Evolutionary conservation across 1,139 yeast species (phyloP), one percentile per base, ranked within the genome.

Genomic region (Zygoascus hellenicus): DNA sequence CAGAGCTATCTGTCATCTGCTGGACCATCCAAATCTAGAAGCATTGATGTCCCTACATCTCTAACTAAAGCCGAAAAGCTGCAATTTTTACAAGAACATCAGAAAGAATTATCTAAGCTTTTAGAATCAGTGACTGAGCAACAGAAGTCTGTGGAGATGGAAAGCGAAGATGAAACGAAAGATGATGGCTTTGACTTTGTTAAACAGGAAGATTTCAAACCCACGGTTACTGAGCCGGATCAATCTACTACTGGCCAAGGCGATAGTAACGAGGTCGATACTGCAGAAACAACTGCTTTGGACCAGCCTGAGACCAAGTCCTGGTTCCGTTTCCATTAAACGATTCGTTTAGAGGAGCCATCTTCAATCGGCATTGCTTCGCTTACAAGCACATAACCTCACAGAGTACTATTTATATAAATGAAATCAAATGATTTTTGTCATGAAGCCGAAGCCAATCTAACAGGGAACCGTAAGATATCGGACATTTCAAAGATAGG

Each of bases 111-210:
- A 38, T 29, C 48, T 46, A 47, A 50, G 7, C 46, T 55, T 42
- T 45, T 58, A 17, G 22, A 50, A 10, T 44, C 51, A 11, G 46
- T 58, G 15, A 58, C 56, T 37, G 55, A 52, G 32, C 60, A 58
- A 40, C 31, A 52, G 17, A 46, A 48, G 38, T 48, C 47, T 14
- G 55, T 58, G 22, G 58, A 54, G 35, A 48, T 46, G 19, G 58
- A 47, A 22, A 28, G 43, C n/a, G 48, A 40, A 9, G 42, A 38
- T 15, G 38, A 35, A n/a, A 16, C 45, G 11, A 36, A 33, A 16
- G 38, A 38, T 13, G 37, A 42, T n/a, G 45, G 38, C 15, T 59
- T 58, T 49, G 63, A 59, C 38, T 46, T 59, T 11, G 61, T 59
- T 32, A 53, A 54, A 44, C 45, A 44, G 10, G 62, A 59, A 35